phyloP scores from a whole-genome alignment of 225 moss, liverwort and hornwort species.

The Straminergon stramineum region DNA sequence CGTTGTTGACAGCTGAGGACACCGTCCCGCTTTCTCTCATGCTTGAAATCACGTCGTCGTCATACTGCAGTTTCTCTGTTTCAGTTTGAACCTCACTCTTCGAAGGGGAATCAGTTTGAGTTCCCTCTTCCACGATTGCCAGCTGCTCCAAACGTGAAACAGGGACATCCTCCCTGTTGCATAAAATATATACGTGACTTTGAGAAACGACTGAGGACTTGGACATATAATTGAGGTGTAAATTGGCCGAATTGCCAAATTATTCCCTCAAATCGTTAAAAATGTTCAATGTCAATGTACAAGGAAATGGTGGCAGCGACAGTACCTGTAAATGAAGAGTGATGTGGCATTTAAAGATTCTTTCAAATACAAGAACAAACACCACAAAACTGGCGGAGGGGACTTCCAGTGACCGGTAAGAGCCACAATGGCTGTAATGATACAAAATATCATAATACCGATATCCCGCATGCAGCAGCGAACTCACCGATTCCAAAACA shows the following conservation, averaged over 20 bases:
- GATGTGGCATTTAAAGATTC: background rate
- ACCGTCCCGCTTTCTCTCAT: background rate
- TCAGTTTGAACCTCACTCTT: conserved; percentile 24
- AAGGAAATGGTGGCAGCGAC: background rate
- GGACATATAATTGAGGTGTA: background rate
- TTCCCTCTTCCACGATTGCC: conserved; percentile 28
- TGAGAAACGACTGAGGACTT: background rate
- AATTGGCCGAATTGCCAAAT: background rate
- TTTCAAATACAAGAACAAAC: background rate
- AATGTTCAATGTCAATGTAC: background rate
- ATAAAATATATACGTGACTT: background rate
- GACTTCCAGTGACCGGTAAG: background rate
- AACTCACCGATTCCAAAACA: conserved; percentile 21
- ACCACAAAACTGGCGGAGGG: background rate
- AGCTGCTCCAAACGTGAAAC: background rate
- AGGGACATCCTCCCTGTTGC: conserved; percentile 15
- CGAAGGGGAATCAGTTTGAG: conserved; percentile 26
- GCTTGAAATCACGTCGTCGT: background rate
- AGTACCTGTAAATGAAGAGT: background rate
- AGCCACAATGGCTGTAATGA: background rate
- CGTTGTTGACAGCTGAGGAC: background rate
- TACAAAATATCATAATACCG: background rate
- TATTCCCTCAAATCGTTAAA: background rate
- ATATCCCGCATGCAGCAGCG: background rate
- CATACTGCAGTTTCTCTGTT: conserved; percentile 9